Evolutionary conservation across 1,284 basidiomycete species (phyloP).

Genomic region (Ganoderma boninense): DNA sequence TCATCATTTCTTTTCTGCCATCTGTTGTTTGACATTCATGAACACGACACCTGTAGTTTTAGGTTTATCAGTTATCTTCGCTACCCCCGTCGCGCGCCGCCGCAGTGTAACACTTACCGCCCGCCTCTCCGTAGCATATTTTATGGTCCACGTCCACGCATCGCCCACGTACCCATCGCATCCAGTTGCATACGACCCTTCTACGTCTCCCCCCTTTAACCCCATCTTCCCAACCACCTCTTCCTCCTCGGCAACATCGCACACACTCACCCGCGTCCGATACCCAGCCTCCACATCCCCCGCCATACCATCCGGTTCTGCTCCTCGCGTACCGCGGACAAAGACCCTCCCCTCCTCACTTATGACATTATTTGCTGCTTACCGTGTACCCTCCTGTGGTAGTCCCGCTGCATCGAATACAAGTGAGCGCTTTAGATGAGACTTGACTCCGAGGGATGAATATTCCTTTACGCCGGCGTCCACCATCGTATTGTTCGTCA

Average conservation of each 20-base stretch:
- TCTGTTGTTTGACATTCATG: slow-evolving; percentile 13
- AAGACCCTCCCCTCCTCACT: too few relatives aligned
- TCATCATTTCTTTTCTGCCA: not conserved
- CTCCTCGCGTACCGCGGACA: too few relatives aligned
- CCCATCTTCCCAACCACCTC: not conserved
- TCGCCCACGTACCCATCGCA: slow-evolving; percentile 28
- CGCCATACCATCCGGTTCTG: too few relatives aligned
- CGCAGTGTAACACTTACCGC: slow-evolving; percentile 24
- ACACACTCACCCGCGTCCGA: too few relatives aligned
- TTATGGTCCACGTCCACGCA: slow-evolving; percentile 22
- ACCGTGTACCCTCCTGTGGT: too few relatives aligned
- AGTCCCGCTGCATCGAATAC: too few relatives aligned
- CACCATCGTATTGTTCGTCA: too few relatives aligned
- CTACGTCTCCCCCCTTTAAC: not conserved
- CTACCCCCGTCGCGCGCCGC: slow-evolving; percentile 3
- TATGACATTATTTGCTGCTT: too few relatives aligned
- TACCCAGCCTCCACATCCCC: too few relatives aligned
- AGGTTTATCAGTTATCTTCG: slow-evolving; percentile 26
- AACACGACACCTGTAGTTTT: slow-evolving; percentile 27
- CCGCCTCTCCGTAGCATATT: slow-evolving; percentile 20
- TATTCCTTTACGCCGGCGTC: too few relatives aligned
- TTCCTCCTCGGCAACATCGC: slow-evolving; percentile 10
- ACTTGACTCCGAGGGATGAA: too few relatives aligned
- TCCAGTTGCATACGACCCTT: slow-evolving; percentile 27
- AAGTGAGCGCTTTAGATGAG: too few relatives aligned